Evolutionary conservation across 257 asterid species (phyloP), one percentile per base, ranked within the genome.

Genomic region (Nicotiana sylvestris): DNA sequence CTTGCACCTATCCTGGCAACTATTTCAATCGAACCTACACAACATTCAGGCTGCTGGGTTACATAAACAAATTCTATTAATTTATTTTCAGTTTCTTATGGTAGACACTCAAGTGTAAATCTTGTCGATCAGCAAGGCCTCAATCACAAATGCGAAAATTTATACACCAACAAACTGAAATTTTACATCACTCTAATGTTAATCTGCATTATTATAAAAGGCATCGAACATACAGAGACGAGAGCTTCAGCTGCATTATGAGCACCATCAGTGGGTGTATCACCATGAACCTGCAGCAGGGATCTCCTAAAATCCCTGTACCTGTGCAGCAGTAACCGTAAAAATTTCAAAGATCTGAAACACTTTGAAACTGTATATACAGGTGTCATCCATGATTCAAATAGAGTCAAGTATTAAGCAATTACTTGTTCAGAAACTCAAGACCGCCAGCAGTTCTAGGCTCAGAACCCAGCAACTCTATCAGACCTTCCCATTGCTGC

Each of bases 401-500:
- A 77, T 27, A 30, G 62, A 55, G 53, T 29, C 25, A 9, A 76
- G 66, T 62, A 82, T 68, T 30, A 77, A 84, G 86, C 56, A 67
- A 82, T 65, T 65, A 94, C 99, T 85, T 94, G 83, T 91, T 93
- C 91, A 96, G 84, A 90, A 96, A 96, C 85, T 96, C 96, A 70
- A 96, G 98, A 55, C 99, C 95, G 2, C 99, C 97, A 32, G 96
- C 93, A 77, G 93, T 88, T 86, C 87, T 89, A 18, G 98, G 84
- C 88, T 96, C 97, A 25, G 91, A 87, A 51, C 94, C 97, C 80
- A 94, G 90, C 86, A 96, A 86, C 78, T 93, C 99, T 78, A 93
- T 91, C 89, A 94, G 90, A 78, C 99, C 98, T 90, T 96, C 99
- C 99, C 99, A 96, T 91, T 90, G 98, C 98, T 96, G 90, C 85